phyloP scores from a whole-genome alignment of 495 filamentous ascomycete genomes.

The Annulohypoxylon maeteangense region DNA sequence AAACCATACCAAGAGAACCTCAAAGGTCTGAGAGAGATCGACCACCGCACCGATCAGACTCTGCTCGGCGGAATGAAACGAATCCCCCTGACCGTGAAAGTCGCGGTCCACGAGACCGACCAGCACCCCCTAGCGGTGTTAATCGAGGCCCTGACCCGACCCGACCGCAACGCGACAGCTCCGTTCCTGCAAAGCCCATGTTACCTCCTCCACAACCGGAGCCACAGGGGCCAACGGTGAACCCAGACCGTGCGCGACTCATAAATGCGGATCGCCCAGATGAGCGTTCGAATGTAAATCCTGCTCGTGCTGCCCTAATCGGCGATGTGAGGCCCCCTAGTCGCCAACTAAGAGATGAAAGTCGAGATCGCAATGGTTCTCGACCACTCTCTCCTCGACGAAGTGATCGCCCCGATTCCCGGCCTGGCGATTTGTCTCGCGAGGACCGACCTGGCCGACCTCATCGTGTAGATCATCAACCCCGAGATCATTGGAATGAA shows the following conservation, averaged over 20 bases:
- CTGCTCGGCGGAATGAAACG: constrained; percentile 47
- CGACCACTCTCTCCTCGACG: constrained; percentile 64
- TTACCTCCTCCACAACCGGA: constrained; percentile 48
- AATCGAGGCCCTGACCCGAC: constrained; percentile 48
- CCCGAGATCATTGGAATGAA: constrained; percentile 53
- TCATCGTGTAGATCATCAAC: constrained; percentile 55
- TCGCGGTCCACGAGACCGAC: constrained; percentile 51
- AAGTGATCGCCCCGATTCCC: constrained; percentile 51
- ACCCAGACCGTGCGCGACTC: constrained; percentile 57
- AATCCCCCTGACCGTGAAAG: constrained; percentile 53
- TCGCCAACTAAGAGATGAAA: constrained; percentile 56
- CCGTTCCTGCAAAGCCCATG: constrained; percentile 43
- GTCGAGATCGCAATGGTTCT: constrained; percentile 56
- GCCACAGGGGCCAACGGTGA: constrained; percentile 53
- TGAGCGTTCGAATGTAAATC: constrained; percentile 58
- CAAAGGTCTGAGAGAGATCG: constrained; percentile 48
- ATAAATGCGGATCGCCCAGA: constrained; percentile 54
- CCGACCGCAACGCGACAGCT: constrained; percentile 48
- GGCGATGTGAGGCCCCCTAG: constrained; percentile 49
- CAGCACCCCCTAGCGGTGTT: constrained; percentile 23
- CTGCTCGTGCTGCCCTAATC: constrained; percentile 67
- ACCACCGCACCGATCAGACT: constrained; percentile 48
- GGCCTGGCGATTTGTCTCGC: constrained; percentile 51
- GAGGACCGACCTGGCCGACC: constrained; percentile 58
- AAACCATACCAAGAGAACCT: constrained; percentile 41